Evolutionary conservation across 805 yeast species (phyloP).

Genomic region (Metschnikowia peoriensis): DNA sequence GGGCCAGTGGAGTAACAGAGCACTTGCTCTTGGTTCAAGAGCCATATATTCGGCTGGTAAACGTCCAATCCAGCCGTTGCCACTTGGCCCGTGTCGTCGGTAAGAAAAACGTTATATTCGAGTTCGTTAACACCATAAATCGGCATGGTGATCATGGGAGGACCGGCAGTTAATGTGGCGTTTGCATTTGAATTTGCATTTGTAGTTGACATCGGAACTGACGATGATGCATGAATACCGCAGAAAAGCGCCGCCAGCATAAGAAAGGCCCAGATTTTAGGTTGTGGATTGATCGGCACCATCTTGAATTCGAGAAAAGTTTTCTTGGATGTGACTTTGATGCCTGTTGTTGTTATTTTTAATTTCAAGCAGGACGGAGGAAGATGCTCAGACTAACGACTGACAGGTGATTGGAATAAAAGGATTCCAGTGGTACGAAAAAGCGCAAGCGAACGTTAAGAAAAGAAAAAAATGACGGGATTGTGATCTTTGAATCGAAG

Average conservation of each 20-base stretch:
- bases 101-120: conserved; percentile 19
- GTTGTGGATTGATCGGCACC: background rate
- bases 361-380: too few species aligned
- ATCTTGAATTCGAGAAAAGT: background rate
- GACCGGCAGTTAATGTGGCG: background rate
- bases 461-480: too few species aligned
- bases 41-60: conserved; percentile 41
- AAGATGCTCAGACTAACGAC: background rate
- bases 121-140: conserved; percentile 15
- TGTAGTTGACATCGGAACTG: background rate
- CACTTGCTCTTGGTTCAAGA: conserved; percentile 26
- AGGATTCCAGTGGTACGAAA: too few species aligned
- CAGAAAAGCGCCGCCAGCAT: background rate
- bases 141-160: conserved; percentile 12
- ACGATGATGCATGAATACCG: background rate
- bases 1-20: conserved; percentile 24
- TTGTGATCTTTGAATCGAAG: too few species aligned
- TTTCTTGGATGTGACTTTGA: background rate
- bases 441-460: too few species aligned
- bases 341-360: background rate
- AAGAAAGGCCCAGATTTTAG: background rate
- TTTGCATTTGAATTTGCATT: background rate
- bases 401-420: background rate
- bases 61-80: conserved; percentile 29
- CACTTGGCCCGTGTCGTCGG: conserved; percentile 12